These are phyloP conservation scores for Cercospora brassicicola DNA, from an alignment of 2,329 filamentous ascomycete genomes.

Conservation along the genomic window DNA sequence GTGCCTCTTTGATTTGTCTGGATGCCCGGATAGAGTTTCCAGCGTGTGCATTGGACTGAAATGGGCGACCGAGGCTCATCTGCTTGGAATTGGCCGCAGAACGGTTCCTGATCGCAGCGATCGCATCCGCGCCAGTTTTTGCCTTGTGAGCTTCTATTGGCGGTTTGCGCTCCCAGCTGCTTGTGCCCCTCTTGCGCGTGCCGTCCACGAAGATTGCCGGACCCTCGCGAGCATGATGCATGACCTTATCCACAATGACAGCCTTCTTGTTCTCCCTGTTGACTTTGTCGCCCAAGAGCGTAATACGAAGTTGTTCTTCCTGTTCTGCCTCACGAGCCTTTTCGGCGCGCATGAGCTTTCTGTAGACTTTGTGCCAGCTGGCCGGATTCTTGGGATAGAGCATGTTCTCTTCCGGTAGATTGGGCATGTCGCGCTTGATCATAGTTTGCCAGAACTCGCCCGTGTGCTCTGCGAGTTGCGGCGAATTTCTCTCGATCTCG, in stretches of 20 bases:
- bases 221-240: constrained; percentile 22
- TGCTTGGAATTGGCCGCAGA: constrained; percentile 20
- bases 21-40: constrained; percentile 13
- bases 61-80: constrained; percentile 19
- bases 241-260: constrained; percentile 30
- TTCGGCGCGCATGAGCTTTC: constrained; percentile 45
- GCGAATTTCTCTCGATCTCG: constrained; percentile 70
- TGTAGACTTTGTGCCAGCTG: constrained; percentile 78
- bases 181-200: constrained; percentile 15
- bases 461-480: constrained; percentile 70
- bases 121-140: constrained; percentile 24
- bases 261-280: constrained; percentile 57
- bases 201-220: constrained; percentile 24
- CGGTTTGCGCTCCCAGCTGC: background rate
- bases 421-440: constrained; percentile 74
- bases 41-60: constrained; percentile 6
- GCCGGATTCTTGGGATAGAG: constrained; percentile 65
- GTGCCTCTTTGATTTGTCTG: constrained; percentile 24
- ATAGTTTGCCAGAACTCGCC: constrained; percentile 75
- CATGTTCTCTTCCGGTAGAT: constrained; percentile 56
- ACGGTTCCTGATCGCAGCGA: constrained; percentile 28
- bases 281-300: constrained; percentile 62
- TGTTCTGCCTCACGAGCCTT: constrained; percentile 39
- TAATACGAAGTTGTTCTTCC: constrained; percentile 43
- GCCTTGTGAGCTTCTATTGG: constrained; percentile 8